Evolutionary conservation across 768 basidiomycete genomes (phyloP), one percentile per base, ranked within the genome.

Genomic region (Hebeloma cylindrosporum): DNA sequence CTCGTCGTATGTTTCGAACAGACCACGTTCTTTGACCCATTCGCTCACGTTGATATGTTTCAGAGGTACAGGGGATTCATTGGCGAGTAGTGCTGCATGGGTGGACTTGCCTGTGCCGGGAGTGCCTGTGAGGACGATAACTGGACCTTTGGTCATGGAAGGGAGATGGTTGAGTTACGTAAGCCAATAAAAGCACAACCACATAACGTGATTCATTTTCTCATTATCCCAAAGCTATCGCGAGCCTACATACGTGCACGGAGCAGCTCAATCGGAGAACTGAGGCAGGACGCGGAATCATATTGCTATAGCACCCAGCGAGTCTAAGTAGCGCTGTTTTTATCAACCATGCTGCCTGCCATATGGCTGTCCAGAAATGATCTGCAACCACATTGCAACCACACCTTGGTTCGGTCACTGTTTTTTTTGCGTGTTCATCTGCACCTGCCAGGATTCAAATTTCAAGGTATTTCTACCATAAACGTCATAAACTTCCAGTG

Each of bases 91-190:
- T 46, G 88, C 79, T 1, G 93, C 90, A 65, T 92, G 92, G 0
- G 93, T 93, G 3, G 95, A 88, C 65, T 99, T 99, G 43, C 93
- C 94, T 26, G 93, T 94, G n/a, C 92, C 92, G 8, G 92, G 91
- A 11, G 92, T 93, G 48, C 91, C 93, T 31, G 92, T 94, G 56
- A 94, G 81, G 54, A 94, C 62, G 58, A 94, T 88, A 38, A 84
- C 77, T 33, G 89, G 90, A 18, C 64, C 69, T 50, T 64, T 51
- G 31, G 44, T 33, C 55, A 57, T 57, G 37, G 10, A 44, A 35
- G 29, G 33, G 23, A 22, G 30, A 40, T 11, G 17, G 29, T n/a
- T n/a, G n/a, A n/a, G n/a, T 45, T 50, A 50, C 43, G 35, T 51
- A 51, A 51, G 18, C 40, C 20, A 32, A 25, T 6, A 22, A n/a